Percentiles rank a stretch among this genome's conserved stretches.
Conservation (phyloP, 1,139 yeast genomes). For the Saccharomyces pastorianus region DNA sequence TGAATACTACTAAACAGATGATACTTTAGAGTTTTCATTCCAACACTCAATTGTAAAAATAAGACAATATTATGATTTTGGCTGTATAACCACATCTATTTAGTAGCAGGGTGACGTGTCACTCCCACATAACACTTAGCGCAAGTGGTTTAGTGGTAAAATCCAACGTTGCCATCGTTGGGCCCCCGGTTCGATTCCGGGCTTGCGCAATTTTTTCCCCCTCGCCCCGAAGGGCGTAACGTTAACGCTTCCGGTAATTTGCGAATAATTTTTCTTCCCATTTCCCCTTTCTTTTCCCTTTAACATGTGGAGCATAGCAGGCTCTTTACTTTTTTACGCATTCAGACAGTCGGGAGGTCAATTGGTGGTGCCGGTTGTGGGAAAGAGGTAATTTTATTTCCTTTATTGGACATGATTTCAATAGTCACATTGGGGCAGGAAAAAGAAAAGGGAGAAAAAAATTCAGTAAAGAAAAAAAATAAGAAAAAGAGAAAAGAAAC, state of each 20-base stretch:
- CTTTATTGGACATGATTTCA: background rate
- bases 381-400: background rate
- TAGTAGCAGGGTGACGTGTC: too few species aligned
- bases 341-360: background rate
- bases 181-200: slow-evolving; percentile 1
- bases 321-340: background rate
- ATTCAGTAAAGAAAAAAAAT: background rate
- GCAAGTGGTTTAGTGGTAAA: slow-evolving; percentile 1
- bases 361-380: background rate
- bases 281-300: background rate
- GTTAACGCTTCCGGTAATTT: background rate
- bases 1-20: too few species aligned
- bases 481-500: background rate
- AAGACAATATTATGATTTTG: too few species aligned
- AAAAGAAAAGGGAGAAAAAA: slow-evolving; percentile 1
- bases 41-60: background rate
- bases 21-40: background rate
- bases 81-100: too few species aligned
- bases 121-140: background rate
- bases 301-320: background rate
- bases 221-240: background rate
- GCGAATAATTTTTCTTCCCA: background rate
- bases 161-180: slow-evolving; percentile 1
- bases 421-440: background rate
- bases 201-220: background rate